Conservation (phyloP, 495 filamentous ascomycete species). For the Geoglossum glabrum region DNA sequence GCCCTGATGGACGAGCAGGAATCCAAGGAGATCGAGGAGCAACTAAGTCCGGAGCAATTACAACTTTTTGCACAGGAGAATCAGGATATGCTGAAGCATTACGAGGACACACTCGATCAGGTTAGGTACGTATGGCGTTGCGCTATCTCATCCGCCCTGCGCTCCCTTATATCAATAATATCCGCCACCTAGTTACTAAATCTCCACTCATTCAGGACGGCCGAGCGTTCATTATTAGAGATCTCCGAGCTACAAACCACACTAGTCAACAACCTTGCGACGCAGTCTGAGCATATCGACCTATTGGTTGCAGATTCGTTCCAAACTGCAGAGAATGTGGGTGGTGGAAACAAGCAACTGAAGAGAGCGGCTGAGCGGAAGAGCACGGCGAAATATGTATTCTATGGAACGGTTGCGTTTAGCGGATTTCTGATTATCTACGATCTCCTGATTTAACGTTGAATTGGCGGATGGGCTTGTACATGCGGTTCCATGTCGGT, state of each 20-base stretch:
- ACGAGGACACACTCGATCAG: slow-evolving; percentile 78
- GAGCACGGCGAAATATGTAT: slow-evolving; percentile 74
- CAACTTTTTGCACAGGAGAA: slow-evolving; percentile 93
- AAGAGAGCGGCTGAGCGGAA: slow-evolving; percentile 62
- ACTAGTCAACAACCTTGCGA: slow-evolving; percentile 62
- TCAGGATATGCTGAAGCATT: slow-evolving; percentile 74
- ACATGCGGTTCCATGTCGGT: not conserved
- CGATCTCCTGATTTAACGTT: slow-evolving; percentile 65
- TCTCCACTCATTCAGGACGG: slow-evolving; percentile 33
- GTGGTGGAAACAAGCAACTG: slow-evolving; percentile 74
- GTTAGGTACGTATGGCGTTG: slow-evolving; percentile 44
- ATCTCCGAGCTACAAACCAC: slow-evolving; percentile 84
- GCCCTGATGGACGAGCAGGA: slow-evolving; percentile 18
- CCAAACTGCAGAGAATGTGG: slow-evolving; percentile 65
- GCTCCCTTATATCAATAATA: not conserved
- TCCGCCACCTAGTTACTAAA: not conserved
- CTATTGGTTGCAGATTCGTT: slow-evolving; percentile 74
- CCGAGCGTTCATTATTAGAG: slow-evolving; percentile 78
- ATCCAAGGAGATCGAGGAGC: slow-evolving; percentile 30
- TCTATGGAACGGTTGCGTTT: slow-evolving; percentile 66
- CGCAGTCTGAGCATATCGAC: slow-evolving; percentile 70
- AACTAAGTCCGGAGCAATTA: slow-evolving; percentile 61
- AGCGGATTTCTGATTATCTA: slow-evolving; percentile 73
- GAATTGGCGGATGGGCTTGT: not conserved
- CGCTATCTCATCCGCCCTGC: not conserved